These are phyloP conservation scores for Cucurbitaria berberidis DNA, from an alignment of 2,329 filamentous ascomycete genomes.

Conservation along the genomic window DNA sequence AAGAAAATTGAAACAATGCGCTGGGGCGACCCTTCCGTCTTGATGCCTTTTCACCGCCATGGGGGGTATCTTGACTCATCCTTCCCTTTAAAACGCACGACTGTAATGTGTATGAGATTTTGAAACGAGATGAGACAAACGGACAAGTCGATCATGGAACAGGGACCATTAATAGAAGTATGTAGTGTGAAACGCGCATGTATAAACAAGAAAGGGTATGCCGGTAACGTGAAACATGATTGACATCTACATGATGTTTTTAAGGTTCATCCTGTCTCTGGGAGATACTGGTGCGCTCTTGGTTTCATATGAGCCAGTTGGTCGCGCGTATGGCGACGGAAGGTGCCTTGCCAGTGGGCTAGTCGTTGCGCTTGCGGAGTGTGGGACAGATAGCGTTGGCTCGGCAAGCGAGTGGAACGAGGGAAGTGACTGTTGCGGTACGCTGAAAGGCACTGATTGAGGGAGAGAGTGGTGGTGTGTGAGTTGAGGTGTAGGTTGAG, in stretches of 20 bases:
- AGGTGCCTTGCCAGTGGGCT: conserved; percentile 43
- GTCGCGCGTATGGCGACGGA: conserved; percentile 36
- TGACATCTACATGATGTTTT: conserved; percentile 41
- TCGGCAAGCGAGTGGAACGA: conserved; percentile 42
- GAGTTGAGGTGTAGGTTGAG: conserved; percentile 38
- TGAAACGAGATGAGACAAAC: conserved; percentile 14
- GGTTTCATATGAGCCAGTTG: conserved; percentile 25
- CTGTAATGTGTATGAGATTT: background rate
- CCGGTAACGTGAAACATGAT: conserved; percentile 28
- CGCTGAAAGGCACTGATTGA: conserved; percentile 29
- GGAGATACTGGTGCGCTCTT: conserved; percentile 45
- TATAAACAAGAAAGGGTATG: conserved; percentile 32
- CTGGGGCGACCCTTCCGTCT: background rate
- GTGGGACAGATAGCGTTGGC: conserved; percentile 34
- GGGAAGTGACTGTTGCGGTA: conserved; percentile 39
- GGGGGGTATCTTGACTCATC: conserved; percentile 19
- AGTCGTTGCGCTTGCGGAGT: conserved; percentile 22
- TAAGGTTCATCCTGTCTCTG: conserved; percentile 43
- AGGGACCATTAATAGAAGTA: conserved; percentile 24
- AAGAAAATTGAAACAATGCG: conserved; percentile 6
- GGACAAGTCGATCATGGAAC: conserved; percentile 13
- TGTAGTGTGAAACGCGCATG: conserved; percentile 14
- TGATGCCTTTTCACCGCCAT: conserved; percentile 9
- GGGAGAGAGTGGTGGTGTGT: conserved; percentile 43
- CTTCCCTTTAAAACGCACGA: conserved; percentile 16